phyloP scores from a whole-genome alignment of 1,284 basidiomycete species.

The Puccinia sorghi region DNA sequence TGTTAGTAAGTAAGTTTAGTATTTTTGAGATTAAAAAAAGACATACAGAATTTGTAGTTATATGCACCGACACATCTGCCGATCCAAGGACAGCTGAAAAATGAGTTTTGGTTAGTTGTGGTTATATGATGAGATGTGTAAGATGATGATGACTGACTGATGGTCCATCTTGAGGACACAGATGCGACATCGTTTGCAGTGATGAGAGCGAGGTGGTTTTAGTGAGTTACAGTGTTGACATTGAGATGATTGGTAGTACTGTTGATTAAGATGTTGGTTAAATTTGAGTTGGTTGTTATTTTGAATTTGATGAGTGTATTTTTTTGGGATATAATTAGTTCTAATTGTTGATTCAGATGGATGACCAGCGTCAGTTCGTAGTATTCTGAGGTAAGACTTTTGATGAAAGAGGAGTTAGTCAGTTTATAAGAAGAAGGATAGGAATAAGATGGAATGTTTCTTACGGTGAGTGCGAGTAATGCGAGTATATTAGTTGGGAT shows the following conservation, averaged over 20 bases:
- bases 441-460: not conserved
- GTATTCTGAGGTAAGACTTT: slow-evolving; percentile 19
- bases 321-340: too few relatives aligned
- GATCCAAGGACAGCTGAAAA: slow-evolving; percentile 58
- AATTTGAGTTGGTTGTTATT: not conserved
- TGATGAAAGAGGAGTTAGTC: not conserved
- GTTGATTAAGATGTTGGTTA: not conserved
- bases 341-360: not conserved
- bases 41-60: slow-evolving; percentile 51
- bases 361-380: not conserved
- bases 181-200: slow-evolving; percentile 56
- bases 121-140: not conserved
- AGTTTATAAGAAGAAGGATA: not conserved
- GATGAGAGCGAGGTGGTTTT: slow-evolving; percentile 58
- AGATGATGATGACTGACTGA: slow-evolving; percentile 14
- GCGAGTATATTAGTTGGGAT: not conserved
- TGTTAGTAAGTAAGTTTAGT: not conserved
- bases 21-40: not conserved
- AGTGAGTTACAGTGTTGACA: slow-evolving; percentile 55
- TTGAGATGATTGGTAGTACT: not conserved
- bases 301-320: not conserved
- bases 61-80: slow-evolving; percentile 53
- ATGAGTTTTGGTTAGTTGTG: not conserved
- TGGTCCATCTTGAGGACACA: slow-evolving; percentile 56
- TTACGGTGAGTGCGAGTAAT: not conserved